These are phyloP conservation scores for Nicotiana obtusifolia DNA, from an alignment of 257 asterid genomes.

Conservation along the genomic window DNA sequence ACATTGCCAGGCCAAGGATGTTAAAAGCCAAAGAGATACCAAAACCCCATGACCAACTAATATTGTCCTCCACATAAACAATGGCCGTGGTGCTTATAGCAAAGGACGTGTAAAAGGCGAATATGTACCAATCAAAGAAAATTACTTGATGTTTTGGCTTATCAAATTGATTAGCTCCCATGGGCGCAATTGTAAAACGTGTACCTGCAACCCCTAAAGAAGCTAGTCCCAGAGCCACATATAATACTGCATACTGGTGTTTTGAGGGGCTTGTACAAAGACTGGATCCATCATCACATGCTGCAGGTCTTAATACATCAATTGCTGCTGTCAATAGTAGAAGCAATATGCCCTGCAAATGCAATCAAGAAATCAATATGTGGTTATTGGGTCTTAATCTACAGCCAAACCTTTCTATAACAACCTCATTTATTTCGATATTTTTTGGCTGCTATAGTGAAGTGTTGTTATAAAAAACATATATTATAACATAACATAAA, in stretches of 20 bases:
- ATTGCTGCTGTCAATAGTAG: slow-evolving; percentile 28
- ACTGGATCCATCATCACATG: slow-evolving; percentile 21
- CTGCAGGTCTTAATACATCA: slow-evolving; percentile 22
- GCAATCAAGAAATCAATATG: neutral
- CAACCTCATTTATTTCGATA: too few relatives aligned
- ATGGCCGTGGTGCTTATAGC: slow-evolving; percentile 21
- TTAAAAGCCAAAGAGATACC: slow-evolving; percentile 21
- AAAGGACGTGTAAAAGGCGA: slow-evolving; percentile 20
- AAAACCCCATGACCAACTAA: slow-evolving; percentile 32
- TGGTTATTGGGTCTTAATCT: neutral
- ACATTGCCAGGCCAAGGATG: slow-evolving; percentile 19
- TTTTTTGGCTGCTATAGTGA: too few relatives aligned
- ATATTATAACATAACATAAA: too few relatives aligned
- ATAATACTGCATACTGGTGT: slow-evolving; percentile 20
- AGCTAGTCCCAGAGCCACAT: slow-evolving; percentile 21
- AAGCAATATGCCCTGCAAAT: slow-evolving; percentile 24
- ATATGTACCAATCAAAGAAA: slow-evolving; percentile 32
- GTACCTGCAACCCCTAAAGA: slow-evolving; percentile 30
- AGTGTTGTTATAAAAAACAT: too few relatives aligned
- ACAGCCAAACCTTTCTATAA: too few relatives aligned
- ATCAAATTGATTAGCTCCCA: slow-evolving; percentile 34
- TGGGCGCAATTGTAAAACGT: slow-evolving; percentile 27
- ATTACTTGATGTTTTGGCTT: slow-evolving; percentile 22
- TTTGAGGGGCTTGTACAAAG: slow-evolving; percentile 17
- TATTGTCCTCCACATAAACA: slow-evolving; percentile 30